Evolutionary conservation across 192 early-diverging fungal species (phyloP), one percentile per base, ranked within the genome.

Genomic region (Pecoramyces ruminantium): DNA sequence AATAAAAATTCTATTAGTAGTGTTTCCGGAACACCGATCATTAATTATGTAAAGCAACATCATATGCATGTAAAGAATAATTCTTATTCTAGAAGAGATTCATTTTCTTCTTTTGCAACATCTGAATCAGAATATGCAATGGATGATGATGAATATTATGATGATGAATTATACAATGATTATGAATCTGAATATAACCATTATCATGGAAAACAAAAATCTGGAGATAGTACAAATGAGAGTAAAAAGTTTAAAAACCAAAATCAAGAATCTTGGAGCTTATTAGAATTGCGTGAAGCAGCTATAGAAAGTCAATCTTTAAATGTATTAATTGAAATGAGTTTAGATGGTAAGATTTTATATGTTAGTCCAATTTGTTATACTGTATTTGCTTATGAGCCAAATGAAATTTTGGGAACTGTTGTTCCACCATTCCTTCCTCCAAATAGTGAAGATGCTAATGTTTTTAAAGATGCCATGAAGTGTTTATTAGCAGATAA

Each of bases 281-380:
- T 80, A 79, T 79, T 30, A 17, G 88, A 92, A 67, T 84, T 93
- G 12, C 87, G 88, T 58, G 85, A 85, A 40, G 93, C 87, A n/a
- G 92, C 92, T 0, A 87, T 91, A 78, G 86, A 88, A 78, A 88
- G 87, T 38, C 92, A 94, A 82, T 92, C 88, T 79, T 86, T 88
- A 51, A 95, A 90, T 17, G 88, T 94, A 30, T 87, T 96, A 67
- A 91, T 96, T 88, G 94, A 96, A 80, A 82, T 96, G n/a, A 86
- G 83, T 78, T 84, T 93, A 28, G 87, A 88, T 34, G 88, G 88
- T 13, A 82, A 84, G 3, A 82, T 93, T 28, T 80, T 84, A 78
- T 94, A 94, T 83, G 82, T 93, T 12, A 92, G 90, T 38, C 93
- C 93, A n/a, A 87, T 88, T 28, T 91, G 90, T 84, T 85, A 87